Conservation (phyloP, 2,329 filamentous ascomycete genomes). For the Parastagonospora nodorum region DNA sequence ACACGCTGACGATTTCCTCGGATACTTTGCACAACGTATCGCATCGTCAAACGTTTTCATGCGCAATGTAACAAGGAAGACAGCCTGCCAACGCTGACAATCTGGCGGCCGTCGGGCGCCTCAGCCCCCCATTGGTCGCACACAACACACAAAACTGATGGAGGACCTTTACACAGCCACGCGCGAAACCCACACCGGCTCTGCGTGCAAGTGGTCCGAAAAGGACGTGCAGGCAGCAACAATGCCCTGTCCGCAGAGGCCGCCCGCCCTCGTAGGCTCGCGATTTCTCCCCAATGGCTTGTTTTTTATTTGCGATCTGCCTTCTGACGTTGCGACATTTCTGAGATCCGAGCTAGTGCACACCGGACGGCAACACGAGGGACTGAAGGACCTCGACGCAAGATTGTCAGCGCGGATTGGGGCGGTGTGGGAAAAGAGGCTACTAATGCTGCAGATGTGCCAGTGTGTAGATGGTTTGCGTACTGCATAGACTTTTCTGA, state of each 20-base stretch:
- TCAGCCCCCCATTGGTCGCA: constrained; percentile 8
- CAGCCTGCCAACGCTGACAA: constrained; percentile 4
- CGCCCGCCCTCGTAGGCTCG: constrained; percentile 12
- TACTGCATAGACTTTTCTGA: constrained; percentile 9
- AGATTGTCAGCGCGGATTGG: constrained; percentile 30
- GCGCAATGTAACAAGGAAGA: background rate
- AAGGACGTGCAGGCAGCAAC: too few species aligned
- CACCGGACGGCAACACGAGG: constrained; percentile 28
- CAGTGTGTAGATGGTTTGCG: constrained; percentile 26
- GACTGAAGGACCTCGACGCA: constrained; percentile 25
- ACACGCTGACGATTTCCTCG: background rate
- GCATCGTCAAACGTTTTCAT: background rate
- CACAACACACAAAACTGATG: background rate
- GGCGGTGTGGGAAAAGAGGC: constrained; percentile 35
- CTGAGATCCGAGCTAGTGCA: constrained; percentile 3
- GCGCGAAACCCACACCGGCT: background rate
- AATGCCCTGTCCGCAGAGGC: constrained; percentile 8
- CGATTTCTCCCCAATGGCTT: too few species aligned
- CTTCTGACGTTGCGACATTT: background rate
- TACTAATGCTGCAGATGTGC: constrained; percentile 43
- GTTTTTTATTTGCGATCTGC: background rate
- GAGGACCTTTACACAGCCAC: constrained; percentile 22
- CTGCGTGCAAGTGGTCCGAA: constrained; percentile 3
- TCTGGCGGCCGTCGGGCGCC: constrained; percentile 2
- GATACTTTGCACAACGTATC: background rate